phyloP scores from a whole-genome alignment of 305 asterid species.

The Fraxinus floribunda region DNA sequence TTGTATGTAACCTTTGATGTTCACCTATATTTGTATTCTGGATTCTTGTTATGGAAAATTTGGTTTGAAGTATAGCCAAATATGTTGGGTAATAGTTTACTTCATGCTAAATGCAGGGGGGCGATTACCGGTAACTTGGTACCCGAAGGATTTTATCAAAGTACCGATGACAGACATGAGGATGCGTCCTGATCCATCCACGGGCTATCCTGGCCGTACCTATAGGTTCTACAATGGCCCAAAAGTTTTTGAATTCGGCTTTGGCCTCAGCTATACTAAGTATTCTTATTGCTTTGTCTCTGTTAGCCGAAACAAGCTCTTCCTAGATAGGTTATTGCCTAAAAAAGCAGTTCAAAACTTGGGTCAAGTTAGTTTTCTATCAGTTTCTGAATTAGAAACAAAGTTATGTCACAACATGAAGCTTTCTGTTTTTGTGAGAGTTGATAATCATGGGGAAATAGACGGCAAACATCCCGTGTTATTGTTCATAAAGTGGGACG shows the following conservation, averaged over 20 bases:
- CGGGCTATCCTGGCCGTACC: slow-evolving; percentile 74
- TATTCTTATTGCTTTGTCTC: slow-evolving; percentile 45
- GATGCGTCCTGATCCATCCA: slow-evolving; percentile 62
- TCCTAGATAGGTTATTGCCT: slow-evolving; percentile 17
- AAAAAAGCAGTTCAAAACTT: neutral
- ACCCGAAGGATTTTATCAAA: slow-evolving; percentile 56
- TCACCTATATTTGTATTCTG: neutral
- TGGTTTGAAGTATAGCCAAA: neutral
- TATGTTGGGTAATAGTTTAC: neutral
- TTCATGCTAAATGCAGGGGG: slow-evolving; percentile 50
- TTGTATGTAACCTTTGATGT: neutral
- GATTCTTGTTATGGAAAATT: neutral
- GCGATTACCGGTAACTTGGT: slow-evolving; percentile 74
- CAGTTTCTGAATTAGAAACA: slow-evolving; percentile 42
- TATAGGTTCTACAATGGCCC: slow-evolving; percentile 69
- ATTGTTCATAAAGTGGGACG: slow-evolving; percentile 37
- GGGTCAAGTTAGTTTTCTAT: slow-evolving; percentile 16
- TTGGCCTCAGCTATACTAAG: slow-evolving; percentile 73
- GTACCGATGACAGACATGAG: slow-evolving; percentile 82
- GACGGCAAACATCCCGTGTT: slow-evolving; percentile 57
- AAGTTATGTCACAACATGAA: slow-evolving; percentile 35
- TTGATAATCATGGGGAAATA: slow-evolving; percentile 45
- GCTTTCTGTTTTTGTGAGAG: slow-evolving; percentile 43
- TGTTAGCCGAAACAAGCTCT: slow-evolving; percentile 32
- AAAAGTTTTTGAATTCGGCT: slow-evolving; percentile 61